Percentiles rank a stretch among this genome's conserved stretches.
phyloP scores from a whole-genome alignment of 306 rosid species.

The Luffa acutangula region DNA sequence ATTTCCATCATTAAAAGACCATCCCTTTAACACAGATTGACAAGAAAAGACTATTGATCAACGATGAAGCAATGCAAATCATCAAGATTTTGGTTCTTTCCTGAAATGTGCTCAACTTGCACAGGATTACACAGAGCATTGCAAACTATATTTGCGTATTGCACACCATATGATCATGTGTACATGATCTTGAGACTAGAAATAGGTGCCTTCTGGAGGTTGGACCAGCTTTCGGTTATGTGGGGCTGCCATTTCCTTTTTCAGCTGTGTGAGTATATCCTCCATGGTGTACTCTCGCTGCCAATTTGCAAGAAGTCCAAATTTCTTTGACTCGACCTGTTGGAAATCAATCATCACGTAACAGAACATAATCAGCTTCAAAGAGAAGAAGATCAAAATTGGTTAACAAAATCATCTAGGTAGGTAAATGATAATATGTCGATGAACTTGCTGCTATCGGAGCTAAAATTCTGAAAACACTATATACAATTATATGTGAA shows the following conservation, averaged over 20 bases:
- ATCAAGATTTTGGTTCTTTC: conserved; percentile 4
- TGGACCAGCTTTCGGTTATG: conserved; percentile 98
- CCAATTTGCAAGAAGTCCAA: conserved; percentile 91
- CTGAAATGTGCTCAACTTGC: conserved; percentile 11
- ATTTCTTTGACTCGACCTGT: conserved; percentile 94
- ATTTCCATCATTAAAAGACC: background rate
- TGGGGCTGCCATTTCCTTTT: conserved; percentile 94
- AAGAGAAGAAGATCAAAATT: background rate
- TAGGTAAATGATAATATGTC: background rate
- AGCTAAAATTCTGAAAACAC: background rate
- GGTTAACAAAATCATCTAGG: background rate
- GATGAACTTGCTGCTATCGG: background rate
- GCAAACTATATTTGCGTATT: conserved; percentile 58
- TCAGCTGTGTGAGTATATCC: conserved; percentile 96
- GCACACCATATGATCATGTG: conserved; percentile 11
- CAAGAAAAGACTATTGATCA: conserved; percentile 4
- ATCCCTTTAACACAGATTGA: conserved; percentile 2
- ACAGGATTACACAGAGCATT: conserved; percentile 59
- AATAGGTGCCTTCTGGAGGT: conserved; percentile 98
- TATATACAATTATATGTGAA: background rate
- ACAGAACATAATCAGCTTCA: background rate
- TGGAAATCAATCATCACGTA: conserved; percentile 9
- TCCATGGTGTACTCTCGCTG: conserved; percentile 98
- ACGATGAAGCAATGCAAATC: conserved; percentile 10
- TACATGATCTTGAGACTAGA: conserved; percentile 40